Evolutionary conservation across 2,329 filamentous ascomycete genomes (phyloP).

Genomic region (Cladophialophora bantiana): DNA sequence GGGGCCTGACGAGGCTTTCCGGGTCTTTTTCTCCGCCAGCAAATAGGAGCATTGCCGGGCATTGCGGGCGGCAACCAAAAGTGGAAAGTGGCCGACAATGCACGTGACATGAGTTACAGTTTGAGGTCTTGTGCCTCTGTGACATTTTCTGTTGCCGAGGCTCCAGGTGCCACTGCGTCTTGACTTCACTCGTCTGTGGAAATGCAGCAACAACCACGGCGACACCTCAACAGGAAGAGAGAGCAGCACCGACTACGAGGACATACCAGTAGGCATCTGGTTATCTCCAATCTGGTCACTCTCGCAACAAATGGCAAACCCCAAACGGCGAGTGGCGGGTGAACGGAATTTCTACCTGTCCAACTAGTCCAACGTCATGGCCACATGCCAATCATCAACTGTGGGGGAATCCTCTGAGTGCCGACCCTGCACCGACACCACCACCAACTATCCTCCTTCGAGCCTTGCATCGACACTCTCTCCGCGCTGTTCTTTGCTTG

Average conservation of each 20-base stretch:
- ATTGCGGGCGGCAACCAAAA: too few species aligned
- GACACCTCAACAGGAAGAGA: too few species aligned
- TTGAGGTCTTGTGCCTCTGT: too few species aligned
- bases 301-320: slow-evolving; percentile 7
- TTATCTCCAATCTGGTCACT: slow-evolving; percentile 1
- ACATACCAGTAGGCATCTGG: background rate
- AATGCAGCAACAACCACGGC: too few species aligned
- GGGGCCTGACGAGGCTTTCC: background rate
- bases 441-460: background rate
- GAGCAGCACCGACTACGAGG: background rate
- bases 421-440: slow-evolving; percentile 34
- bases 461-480: background rate
- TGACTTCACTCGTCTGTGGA: too few species aligned
- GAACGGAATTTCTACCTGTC: slow-evolving; percentile 6
- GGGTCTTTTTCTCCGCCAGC: background rate
- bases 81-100: too few species aligned
- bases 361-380: slow-evolving; percentile 10
- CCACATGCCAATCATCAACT: slow-evolving; percentile 22
- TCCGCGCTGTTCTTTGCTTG: background rate
- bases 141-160: too few species aligned
- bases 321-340: slow-evolving; percentile 8
- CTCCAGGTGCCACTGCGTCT: too few species aligned
- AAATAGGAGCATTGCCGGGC: background rate
- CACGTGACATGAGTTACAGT: too few species aligned
- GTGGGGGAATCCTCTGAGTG: slow-evolving; percentile 26